Percentiles rank a stretch among this genome's conserved stretches.
Evolutionary conservation across 1,284 basidiomycete genomes (phyloP).

Genomic region (Irpex sp.): DNA sequence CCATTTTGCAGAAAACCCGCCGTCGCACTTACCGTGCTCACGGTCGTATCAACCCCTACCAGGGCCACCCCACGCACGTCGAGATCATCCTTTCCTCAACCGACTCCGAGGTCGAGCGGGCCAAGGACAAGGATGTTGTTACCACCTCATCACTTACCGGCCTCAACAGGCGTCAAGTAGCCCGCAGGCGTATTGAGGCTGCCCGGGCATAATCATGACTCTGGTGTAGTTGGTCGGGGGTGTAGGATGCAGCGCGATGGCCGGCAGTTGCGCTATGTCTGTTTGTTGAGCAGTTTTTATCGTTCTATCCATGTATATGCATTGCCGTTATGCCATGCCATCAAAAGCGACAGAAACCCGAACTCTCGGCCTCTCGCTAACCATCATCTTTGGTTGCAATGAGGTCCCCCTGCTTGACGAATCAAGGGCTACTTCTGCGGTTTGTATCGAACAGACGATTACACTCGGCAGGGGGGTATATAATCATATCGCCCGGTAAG

Average conservation of each 20-base stretch:
- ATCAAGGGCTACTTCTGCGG: too few species aligned
- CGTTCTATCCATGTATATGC: slow-evolving; percentile 26
- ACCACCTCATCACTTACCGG: slow-evolving; percentile 46
- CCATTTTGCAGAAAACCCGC: slow-evolving; percentile 80
- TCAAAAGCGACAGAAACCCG: slow-evolving; percentile 10
- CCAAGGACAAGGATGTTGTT: slow-evolving; percentile 72
- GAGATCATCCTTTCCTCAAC: slow-evolving; percentile 85
- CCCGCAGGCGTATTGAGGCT: slow-evolving; percentile 79
- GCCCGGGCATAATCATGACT: slow-evolving; percentile 34
- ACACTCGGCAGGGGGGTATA: too few species aligned
- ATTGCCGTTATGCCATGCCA: slow-evolving; percentile 23
- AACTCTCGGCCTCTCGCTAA: too few species aligned
- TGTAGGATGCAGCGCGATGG: not conserved
- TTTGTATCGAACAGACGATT: too few species aligned
- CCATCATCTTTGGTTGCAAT: too few species aligned
- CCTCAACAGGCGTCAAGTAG: slow-evolving; percentile 77
- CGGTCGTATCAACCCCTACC: slow-evolving; percentile 90
- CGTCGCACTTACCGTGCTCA: slow-evolving; percentile 99
- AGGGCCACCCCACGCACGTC: slow-evolving; percentile 92
- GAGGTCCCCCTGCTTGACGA: too few species aligned
- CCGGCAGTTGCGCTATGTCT: slow-evolving; percentile 3
- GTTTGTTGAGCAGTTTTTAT: slow-evolving; percentile 10
- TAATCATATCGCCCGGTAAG: too few species aligned
- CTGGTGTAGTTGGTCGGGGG: not conserved
- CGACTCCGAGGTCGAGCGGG: slow-evolving; percentile 83